A percentile compares a stretch with the other conserved stretches of the same genome.
Conservation (phyloP, 2,329 filamentous ascomycete species). For the Lasiodiplodia sp. region DNA sequence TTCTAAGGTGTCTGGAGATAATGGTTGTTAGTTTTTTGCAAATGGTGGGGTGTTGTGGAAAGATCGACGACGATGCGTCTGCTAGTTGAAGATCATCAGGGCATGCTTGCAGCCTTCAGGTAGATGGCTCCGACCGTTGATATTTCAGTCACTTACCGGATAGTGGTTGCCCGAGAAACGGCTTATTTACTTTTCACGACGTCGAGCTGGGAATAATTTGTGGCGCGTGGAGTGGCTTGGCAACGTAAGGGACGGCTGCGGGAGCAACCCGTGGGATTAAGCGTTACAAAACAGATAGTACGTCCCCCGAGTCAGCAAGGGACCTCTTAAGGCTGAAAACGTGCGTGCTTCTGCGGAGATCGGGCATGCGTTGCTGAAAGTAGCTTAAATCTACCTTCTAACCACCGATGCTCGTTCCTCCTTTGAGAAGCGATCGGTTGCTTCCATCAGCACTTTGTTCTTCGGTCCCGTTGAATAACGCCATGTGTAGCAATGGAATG, state of each 20-base stretch:
- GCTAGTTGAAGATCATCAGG: background rate
- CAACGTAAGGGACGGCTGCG: background rate
- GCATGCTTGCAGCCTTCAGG: background rate
- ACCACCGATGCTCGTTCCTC: background rate
- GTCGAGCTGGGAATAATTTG: background rate
- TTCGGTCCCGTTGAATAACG: background rate
- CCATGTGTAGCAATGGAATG: background rate
- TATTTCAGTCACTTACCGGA: background rate
- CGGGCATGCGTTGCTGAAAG: conserved; percentile 2
- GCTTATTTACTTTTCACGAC: background rate
- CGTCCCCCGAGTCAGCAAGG: conserved; percentile 8
- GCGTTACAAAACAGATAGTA: background rate
- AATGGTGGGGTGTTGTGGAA: background rate
- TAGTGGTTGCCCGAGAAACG: background rate
- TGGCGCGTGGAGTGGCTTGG: background rate
- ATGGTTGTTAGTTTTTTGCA: too few species aligned
- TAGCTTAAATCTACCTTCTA: conserved; percentile 5
- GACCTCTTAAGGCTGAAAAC: conserved; percentile 19
- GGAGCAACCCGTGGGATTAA: background rate
- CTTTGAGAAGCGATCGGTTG: background rate
- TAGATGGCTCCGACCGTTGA: background rate
- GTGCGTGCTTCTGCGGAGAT: conserved; percentile 3
- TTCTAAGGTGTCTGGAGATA: background rate
- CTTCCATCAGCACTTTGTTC: background rate
- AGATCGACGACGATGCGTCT: background rate